These are phyloP conservation scores for Leptodontidium sp. DNA, from an alignment of 2,329 filamentous ascomycete species.

Conservation along the genomic window DNA sequence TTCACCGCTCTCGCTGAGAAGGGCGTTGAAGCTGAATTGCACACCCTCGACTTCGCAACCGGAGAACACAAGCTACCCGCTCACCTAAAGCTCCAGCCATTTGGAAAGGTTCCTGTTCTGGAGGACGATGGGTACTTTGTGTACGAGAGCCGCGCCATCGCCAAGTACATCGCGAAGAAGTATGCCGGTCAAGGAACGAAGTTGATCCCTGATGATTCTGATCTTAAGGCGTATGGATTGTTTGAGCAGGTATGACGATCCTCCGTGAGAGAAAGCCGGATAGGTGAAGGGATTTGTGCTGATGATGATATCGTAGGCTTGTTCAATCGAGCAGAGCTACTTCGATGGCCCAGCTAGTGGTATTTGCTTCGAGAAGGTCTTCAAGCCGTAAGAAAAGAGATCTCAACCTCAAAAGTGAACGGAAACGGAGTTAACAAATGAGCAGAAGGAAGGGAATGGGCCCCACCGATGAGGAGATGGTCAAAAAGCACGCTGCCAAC, in stretches of 20 bases:
- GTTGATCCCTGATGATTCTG: slow-evolving; percentile 38
- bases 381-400: slow-evolving; percentile 32
- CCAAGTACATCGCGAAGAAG: slow-evolving; percentile 43
- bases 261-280: neutral
- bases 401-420: neutral
- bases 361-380: slow-evolving; percentile 37
- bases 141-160: slow-evolving; percentile 48
- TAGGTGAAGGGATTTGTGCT: neutral
- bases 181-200: slow-evolving; percentile 44
- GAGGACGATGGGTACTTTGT: slow-evolving; percentile 48
- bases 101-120: slow-evolving; percentile 49
- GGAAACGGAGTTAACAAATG: neutral
- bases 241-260: slow-evolving; percentile 40
- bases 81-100: slow-evolving; percentile 46
- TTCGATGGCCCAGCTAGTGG: slow-evolving; percentile 32
- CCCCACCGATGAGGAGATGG: slow-evolving; percentile 29
- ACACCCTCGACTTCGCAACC: slow-evolving; percentile 39
- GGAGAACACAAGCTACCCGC: slow-evolving; percentile 43
- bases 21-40: slow-evolving; percentile 43
- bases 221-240: slow-evolving; percentile 40
- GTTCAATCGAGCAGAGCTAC: slow-evolving; percentile 43
- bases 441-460: slow-evolving; percentile 27
- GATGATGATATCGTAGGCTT: slow-evolving; percentile 28
- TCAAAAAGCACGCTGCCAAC: slow-evolving; percentile 23
- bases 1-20: slow-evolving; percentile 45